phyloP scores from a whole-genome alignment of 1,284 basidiomycete species.

The Schizophyllum amplum region DNA sequence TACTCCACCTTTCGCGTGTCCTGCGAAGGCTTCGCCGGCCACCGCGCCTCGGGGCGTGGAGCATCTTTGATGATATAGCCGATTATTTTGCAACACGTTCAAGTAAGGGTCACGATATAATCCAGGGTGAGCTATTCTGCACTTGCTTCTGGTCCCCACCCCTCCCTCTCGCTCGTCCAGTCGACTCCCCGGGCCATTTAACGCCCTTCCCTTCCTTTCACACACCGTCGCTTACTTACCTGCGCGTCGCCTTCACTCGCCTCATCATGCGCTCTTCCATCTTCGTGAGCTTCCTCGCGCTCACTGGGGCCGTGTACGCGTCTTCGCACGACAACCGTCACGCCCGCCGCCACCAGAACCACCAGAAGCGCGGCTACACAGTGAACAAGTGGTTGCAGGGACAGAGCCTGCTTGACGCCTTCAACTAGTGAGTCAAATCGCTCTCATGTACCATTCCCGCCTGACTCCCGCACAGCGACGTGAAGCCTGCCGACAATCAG shows the following conservation, averaged over 20 bases:
- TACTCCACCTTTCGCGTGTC: not conserved
- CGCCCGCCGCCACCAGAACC: not conserved
- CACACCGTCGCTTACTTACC: not conserved
- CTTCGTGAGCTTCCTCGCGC: not conserved
- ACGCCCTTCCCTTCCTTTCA: not conserved
- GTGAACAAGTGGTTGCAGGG: slow-evolving; percentile 11
- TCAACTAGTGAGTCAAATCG: slow-evolving; percentile 12
- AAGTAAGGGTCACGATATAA: not conserved
- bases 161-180: not conserved
- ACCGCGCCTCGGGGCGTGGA: not conserved
- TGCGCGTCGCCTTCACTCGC: not conserved
- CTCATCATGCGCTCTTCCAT: not conserved
- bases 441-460: not conserved
- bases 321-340: not conserved
- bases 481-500: slow-evolving; percentile 46
- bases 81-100: not conserved
- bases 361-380: slow-evolving; percentile 8
- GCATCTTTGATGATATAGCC: not conserved
- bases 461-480: slow-evolving; percentile 21
- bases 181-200: not conserved
- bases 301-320: not conserved
- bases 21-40: no score
- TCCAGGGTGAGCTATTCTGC: not conserved
- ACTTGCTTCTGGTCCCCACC: not conserved
- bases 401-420: slow-evolving; percentile 10